A percentile compares a stretch with the other conserved stretches of the same genome.
Conservation (phyloP, 2,329 filamentous ascomycete genomes). For the Emmonsiellopsis sp. region DNA sequence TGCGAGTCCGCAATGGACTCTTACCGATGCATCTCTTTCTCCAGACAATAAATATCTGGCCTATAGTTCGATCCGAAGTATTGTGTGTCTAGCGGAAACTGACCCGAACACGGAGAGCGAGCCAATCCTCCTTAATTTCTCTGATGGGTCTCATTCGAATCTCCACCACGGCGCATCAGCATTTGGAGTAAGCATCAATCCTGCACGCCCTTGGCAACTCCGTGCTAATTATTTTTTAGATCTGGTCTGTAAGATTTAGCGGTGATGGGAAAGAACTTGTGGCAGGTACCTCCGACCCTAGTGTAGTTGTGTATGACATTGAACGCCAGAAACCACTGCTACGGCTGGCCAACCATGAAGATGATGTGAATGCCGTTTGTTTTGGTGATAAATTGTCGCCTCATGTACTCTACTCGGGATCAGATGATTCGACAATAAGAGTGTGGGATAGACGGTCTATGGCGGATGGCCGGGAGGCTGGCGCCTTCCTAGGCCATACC, state of each 20-base stretch:
- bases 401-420: constrained; percentile 91
- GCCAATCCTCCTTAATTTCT: constrained; percentile 68
- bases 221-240: constrained; percentile 34
- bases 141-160: constrained; percentile 38
- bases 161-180: constrained; percentile 24
- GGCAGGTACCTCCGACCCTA: constrained; percentile 69
- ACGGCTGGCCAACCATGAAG: constrained; percentile 64
- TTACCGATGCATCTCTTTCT: constrained; percentile 85
- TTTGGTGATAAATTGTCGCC: constrained; percentile 83
- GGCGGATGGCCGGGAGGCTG: constrained; percentile 52
- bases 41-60: constrained; percentile 88
- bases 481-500: constrained; percentile 56
- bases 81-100: constrained; percentile 78
- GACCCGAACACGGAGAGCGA: constrained; percentile 74
- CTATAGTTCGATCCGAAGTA: constrained; percentile 77
- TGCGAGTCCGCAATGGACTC: constrained; percentile 75
- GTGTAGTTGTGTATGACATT: constrained; percentile 86
- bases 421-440: constrained; percentile 86
- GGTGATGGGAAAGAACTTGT: constrained; percentile 86
- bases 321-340: constrained; percentile 68
- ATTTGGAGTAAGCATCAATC: constrained; percentile 32
- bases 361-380: constrained; percentile 94
- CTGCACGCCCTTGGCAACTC: background rate
- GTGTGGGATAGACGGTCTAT: constrained; percentile 84
- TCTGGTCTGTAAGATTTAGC: constrained; percentile 88